Percentiles rank a stretch among this genome's conserved stretches.
Evolutionary conservation across 768 basidiomycete species (phyloP).

Genomic region (Russula ochroleuca): DNA sequence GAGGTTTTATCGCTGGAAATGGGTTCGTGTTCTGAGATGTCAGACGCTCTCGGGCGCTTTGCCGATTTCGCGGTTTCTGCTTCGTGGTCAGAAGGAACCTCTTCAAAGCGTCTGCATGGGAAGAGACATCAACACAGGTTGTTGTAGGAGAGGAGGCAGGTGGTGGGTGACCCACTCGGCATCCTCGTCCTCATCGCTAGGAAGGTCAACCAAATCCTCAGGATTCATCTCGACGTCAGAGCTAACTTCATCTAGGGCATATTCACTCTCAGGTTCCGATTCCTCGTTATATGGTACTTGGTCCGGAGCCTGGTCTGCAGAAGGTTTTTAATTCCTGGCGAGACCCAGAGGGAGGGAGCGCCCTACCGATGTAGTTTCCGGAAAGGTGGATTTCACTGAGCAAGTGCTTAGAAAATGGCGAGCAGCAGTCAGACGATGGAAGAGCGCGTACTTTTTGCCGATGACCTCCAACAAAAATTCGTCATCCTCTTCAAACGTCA

Average conservation of each 20-base stretch:
- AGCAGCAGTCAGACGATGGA: neutral
- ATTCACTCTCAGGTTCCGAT: conserved; percentile 55
- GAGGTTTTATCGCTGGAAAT: conserved; percentile 39
- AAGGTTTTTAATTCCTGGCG: conserved; percentile 4
- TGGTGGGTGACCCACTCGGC: conserved; percentile 40
- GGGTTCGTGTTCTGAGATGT: conserved; percentile 43
- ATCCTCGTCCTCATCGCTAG: conserved; percentile 42
- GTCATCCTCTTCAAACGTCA: conserved; percentile 63
- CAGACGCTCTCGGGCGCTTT: conserved; percentile 71
- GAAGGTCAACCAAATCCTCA: conserved; percentile 48
- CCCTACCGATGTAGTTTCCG: conserved; percentile 77
- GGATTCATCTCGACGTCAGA: conserved; percentile 78
- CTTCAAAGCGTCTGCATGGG: conserved; percentile 64
- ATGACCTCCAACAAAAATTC: conserved; percentile 64
- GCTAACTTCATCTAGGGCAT: conserved; percentile 68
- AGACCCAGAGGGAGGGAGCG: conserved; percentile 24
- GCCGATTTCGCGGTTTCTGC: conserved; percentile 35
- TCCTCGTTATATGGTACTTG: conserved; percentile 48
- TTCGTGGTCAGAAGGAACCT: conserved; percentile 45
- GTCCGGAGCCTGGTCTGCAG: conserved; percentile 52
- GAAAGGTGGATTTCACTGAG: conserved; percentile 67
- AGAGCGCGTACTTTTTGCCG: conserved; percentile 69
- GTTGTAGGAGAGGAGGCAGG: neutral
- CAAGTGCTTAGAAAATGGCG: neutral
- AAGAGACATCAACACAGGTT: conserved; percentile 8